Base-by-base conservation (phyloP, 176 grass and related monocot species). In the Carex littledalei region DNA sequence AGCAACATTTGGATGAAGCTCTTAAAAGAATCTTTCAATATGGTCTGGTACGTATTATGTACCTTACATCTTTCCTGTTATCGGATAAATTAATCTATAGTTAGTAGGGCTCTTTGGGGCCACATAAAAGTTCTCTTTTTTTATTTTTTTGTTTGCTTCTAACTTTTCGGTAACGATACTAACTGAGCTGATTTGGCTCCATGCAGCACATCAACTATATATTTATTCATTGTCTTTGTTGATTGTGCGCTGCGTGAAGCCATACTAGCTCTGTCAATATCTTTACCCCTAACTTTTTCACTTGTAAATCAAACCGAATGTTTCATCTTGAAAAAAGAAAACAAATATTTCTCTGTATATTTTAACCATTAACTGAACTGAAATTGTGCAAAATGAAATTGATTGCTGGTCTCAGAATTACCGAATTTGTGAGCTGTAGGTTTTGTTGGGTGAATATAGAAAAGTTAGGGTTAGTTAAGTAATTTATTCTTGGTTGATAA, bases 1-100 rank as follows among this genome's bases (percentile, higher is more conserved):
- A 97, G 62, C 94, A 97, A 70, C 92, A 97, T 62, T 81, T 94
- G 79, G 94, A 97, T 20, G 94, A 97, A 87, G 94, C 92, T 3
- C 67, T 97, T 58, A 92, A 97, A 62, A 58, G 94, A 82, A 97
- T 97, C 73, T 97, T 97, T 86, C 94, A 97, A 87, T 97, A 97
- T 84, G 94, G 94, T 63, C 90, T 90, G 92, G 94, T 97, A 91
- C 83, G 81, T 89, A 65, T 45, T 65, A 39, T 52, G 90, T 97
- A 92, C 84, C 39, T 5, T 47, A 54, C 22, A 59, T 49, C 15
- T 84, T 84, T 49, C 3, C 54, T 56, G 45, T 18, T 31, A 31
- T 84, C 39, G 34, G 32, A 70, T 70, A 17, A 31, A 34, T 70
- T 70, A 37, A 70, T 17, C 41, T 69, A 41, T 16, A 39, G 34